Conservation (phyloP, 2,329 filamentous ascomycete genomes). For the Akanthomyces muscarius region DNA sequence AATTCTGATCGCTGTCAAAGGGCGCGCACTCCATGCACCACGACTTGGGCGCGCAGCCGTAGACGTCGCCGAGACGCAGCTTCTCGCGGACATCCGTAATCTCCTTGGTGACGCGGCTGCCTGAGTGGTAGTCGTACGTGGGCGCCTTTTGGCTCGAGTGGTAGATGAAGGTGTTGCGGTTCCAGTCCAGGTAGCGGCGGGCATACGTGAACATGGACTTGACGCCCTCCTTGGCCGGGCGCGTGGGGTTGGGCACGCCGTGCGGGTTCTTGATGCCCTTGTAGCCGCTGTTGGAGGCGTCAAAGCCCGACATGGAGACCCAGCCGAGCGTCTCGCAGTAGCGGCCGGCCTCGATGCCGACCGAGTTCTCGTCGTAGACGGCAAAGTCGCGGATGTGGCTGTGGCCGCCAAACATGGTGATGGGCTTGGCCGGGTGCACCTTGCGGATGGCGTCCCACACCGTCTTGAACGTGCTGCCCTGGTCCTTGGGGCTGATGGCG, state of each 20-base stretch:
- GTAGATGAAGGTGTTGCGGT: constrained; percentile 60
- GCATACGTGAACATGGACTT: constrained; percentile 44
- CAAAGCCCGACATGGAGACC: constrained; percentile 59
- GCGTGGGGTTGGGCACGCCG: constrained; percentile 37
- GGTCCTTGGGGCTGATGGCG: constrained; percentile 44
- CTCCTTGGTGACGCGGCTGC: constrained; percentile 41
- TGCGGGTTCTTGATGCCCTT: constrained; percentile 32
- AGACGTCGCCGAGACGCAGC: constrained; percentile 52
- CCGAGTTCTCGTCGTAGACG: constrained; percentile 58
- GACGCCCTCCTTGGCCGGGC: constrained; percentile 36
- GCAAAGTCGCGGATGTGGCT: constrained; percentile 62
- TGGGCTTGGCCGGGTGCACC: constrained; percentile 51
- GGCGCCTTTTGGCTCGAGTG: constrained; percentile 51
- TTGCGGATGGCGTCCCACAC: constrained; percentile 57
- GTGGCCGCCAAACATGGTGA: constrained; percentile 64
- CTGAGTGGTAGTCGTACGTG: constrained; percentile 47
- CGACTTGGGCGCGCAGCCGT: constrained; percentile 57
- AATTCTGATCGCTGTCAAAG: constrained; percentile 47
- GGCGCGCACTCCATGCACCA: constrained; percentile 56
- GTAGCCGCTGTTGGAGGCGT: constrained; percentile 41
- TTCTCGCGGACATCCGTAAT: constrained; percentile 48
- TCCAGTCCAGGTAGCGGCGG: constrained; percentile 65
- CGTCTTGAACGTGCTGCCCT: constrained; percentile 39
- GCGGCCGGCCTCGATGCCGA: constrained; percentile 58
- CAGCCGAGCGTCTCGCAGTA: constrained; percentile 68